These are phyloP conservation scores for Euryodendron excelsum DNA, from an alignment of 148 eudicot species.

Conservation along the genomic window DNA sequence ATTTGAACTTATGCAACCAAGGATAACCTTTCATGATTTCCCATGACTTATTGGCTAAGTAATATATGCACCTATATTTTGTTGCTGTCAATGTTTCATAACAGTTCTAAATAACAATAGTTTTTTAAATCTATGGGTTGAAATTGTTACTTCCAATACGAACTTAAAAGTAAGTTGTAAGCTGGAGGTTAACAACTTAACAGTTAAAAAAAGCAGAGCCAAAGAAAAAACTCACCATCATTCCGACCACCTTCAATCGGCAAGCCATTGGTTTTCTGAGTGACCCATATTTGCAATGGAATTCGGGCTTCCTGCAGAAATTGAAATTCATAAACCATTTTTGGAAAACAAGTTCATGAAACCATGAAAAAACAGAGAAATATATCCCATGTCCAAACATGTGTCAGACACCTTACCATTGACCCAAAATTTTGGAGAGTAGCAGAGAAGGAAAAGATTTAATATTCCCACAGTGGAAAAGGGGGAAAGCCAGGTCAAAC, in stretches of 20 bases:
- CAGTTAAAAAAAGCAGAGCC: neutral
- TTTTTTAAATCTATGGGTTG: neutral
- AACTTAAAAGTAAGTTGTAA: neutral
- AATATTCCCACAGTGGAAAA: no score
- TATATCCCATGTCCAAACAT: neutral
- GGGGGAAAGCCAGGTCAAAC: neutral
- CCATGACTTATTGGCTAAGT: neutral
- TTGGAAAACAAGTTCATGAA: conserved; percentile 12
- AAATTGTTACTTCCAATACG: neutral
- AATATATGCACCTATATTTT: neutral
- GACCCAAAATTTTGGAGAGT: neutral
- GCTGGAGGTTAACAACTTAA: neutral
- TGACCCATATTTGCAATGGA: conserved; percentile 92
- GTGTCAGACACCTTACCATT: neutral
- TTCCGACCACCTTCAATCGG: conserved; percentile 49
- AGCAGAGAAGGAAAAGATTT: neutral
- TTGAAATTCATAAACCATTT: conserved; percentile 10
- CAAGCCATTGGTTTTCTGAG: conserved; percentile 65
- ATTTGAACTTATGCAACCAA: neutral
- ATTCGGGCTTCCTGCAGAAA: conserved; percentile 70
- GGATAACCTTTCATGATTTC: neutral
- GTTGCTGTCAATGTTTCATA: neutral
- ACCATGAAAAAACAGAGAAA: neutral
- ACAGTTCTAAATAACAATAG: neutral
- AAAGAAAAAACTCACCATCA: conserved; percentile 50